A percentile compares a stretch with the other conserved stretches of the same genome.
Evolutionary conservation across 169 alveolate genomes (phyloP).

Genomic region (Theileria orientalis): DNA sequence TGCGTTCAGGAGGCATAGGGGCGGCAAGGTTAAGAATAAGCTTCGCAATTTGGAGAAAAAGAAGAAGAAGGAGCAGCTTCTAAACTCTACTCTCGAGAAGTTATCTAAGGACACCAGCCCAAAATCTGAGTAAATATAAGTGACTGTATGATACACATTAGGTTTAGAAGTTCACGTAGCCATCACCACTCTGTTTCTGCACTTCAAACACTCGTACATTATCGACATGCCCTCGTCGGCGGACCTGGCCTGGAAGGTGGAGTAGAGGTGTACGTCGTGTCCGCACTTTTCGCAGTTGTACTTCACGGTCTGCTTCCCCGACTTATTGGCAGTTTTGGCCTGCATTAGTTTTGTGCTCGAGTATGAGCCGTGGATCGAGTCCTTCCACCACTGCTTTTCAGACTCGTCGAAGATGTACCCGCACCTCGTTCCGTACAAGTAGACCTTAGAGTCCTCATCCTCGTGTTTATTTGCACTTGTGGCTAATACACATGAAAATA

Average conservation of each 20-base stretch:
- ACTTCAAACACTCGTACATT: constrained; percentile 81
- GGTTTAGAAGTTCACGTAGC: constrained; percentile 55
- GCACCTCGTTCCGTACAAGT: constrained; percentile 69
- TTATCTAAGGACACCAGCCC: constrained; percentile 27
- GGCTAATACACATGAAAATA: constrained; percentile 17
- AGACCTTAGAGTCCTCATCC: constrained; percentile 54
- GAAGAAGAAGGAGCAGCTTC: constrained; percentile 59
- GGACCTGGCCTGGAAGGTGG: constrained; percentile 84
- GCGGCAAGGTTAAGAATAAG: constrained; percentile 65
- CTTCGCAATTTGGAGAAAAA: constrained; percentile 57
- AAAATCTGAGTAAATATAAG: not conserved
- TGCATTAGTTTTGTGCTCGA: constrained; percentile 12
- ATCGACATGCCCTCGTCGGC: constrained; percentile 88
- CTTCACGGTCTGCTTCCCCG: constrained; percentile 70
- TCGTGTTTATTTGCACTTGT: constrained; percentile 11
- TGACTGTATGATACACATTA: not conserved
- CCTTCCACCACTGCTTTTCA: constrained; percentile 76
- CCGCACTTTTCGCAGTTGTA: constrained; percentile 83
- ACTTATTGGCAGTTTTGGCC: constrained; percentile 61
- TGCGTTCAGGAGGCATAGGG: constrained; percentile 55
- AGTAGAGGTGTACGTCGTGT: constrained; percentile 74
- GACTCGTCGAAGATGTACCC: constrained; percentile 69
- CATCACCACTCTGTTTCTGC: constrained; percentile 80
- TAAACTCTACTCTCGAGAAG: not conserved
- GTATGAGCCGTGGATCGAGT: constrained; percentile 18